These are phyloP conservation scores for Malus sieversii DNA, from an alignment of 306 rosid species.

Conservation along the genomic window DNA sequence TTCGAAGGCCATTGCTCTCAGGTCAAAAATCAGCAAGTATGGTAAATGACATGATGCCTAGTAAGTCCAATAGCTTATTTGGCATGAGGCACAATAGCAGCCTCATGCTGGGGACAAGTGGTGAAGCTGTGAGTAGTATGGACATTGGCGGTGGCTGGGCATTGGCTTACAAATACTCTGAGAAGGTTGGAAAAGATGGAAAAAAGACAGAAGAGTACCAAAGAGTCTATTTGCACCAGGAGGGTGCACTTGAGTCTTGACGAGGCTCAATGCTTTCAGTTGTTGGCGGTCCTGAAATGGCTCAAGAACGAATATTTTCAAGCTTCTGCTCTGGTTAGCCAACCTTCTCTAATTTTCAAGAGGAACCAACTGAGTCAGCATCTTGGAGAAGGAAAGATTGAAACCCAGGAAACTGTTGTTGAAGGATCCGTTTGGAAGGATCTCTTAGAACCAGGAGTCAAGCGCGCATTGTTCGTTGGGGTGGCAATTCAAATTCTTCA, in stretches of 20 bases:
- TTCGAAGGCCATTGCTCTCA: conserved; percentile 30
- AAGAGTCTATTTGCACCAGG: conserved; percentile 35
- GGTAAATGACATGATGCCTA: conserved; percentile 9
- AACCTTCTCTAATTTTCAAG: conserved; percentile 7
- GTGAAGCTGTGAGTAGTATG: conserved; percentile 20
- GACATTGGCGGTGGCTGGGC: conserved; percentile 51
- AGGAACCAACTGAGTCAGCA: not conserved
- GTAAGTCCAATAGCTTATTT: conserved; percentile 4
- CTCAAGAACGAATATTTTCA: conserved; percentile 24
- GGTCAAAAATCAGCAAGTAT: conserved; percentile 21
- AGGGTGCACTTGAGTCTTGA: conserved; percentile 13
- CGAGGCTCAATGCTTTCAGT: conserved; percentile 25
- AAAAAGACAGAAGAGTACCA: conserved; percentile 31
- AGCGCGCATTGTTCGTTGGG: conserved; percentile 35
- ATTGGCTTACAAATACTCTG: conserved; percentile 29
- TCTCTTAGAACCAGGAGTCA: conserved; percentile 35
- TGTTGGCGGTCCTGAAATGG: conserved; percentile 17
- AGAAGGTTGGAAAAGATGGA: conserved; percentile 22
- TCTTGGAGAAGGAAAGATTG: conserved; percentile 20
- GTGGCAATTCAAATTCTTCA: conserved; percentile 33
- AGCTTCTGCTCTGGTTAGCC: conserved; percentile 32
- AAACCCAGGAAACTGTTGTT: conserved; percentile 20
- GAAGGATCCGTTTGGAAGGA: conserved; percentile 29
- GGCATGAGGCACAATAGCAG: conserved; percentile 11
- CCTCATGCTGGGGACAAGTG: conserved; percentile 7